Conservation (phyloP, 495 filamentous ascomycete species). For the Xylaria scruposa region DNA sequence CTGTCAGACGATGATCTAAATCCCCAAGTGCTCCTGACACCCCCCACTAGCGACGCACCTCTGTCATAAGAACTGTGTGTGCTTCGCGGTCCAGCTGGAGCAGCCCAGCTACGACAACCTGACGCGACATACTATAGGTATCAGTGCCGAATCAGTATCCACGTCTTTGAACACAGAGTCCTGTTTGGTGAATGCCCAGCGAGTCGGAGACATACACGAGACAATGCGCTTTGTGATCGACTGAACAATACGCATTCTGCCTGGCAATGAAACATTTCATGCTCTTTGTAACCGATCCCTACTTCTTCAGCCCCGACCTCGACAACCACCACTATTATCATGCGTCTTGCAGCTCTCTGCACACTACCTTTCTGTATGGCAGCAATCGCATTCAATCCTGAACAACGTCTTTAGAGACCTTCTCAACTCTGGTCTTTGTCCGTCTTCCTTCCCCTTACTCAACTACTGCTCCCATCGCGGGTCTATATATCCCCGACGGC, state of each 20-base stretch:
- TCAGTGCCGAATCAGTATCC: too few relatives aligned
- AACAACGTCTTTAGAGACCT: constrained; percentile 11
- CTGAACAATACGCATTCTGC: constrained; percentile 28
- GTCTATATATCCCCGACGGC: neutral
- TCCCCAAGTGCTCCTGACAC: neutral
- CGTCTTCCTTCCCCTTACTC: neutral
- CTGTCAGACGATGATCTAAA: constrained; percentile 9
- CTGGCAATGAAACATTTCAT: constrained; percentile 20
- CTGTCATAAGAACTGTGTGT: neutral
- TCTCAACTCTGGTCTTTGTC: neutral
- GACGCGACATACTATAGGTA: neutral
- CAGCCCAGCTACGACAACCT: constrained; percentile 6
- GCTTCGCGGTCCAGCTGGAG: neutral
- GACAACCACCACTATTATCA: neutral
- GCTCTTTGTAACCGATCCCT: constrained; percentile 25
- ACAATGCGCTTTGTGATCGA: constrained; percentile 27
- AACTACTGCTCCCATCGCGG: neutral
- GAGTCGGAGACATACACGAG: constrained; percentile 17
- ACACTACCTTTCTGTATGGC: constrained; percentile 5
- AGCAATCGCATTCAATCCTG: neutral
- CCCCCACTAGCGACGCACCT: neutral
- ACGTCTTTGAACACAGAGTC: constrained; percentile 2
- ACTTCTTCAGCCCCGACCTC: constrained; percentile 16
- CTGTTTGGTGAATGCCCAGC: neutral
- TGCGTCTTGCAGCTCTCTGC: constrained; percentile 13